Conservation (phyloP, 129 eudicot species). For the Rutidosis leptorrhynchoides region DNA sequence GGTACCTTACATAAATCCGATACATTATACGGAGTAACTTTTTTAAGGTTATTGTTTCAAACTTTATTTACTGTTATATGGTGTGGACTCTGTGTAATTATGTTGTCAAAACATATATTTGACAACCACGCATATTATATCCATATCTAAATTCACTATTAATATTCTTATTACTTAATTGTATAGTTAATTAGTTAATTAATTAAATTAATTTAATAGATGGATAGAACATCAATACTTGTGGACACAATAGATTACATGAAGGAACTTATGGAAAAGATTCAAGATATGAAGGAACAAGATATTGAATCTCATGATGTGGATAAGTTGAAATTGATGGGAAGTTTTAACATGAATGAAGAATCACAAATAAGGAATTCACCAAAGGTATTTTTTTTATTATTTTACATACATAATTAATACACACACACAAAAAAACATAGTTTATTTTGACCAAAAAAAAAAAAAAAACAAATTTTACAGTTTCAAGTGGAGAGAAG, state of each 20-base stretch:
- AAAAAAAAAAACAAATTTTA: neutral
- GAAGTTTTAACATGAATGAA: conserved; percentile 46
- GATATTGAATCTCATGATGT: conserved; percentile 17
- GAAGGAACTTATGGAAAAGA: conserved; percentile 69
- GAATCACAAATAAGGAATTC: conserved; percentile 53
- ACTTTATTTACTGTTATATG: too few relatives aligned
- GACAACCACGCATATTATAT: neutral
- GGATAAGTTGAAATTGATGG: conserved; percentile 33
- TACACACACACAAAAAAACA: conserved; percentile 2
- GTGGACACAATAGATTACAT: conserved; percentile 85
- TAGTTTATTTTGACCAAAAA: neutral
- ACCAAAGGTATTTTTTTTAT: conserved; percentile 50
- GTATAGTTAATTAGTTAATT: too few relatives aligned
- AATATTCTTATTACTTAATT: too few relatives aligned
- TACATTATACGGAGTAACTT: neutral
- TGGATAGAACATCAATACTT: conserved; percentile 93
- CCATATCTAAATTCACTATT: neutral
- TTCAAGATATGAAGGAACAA: conserved; percentile 48
- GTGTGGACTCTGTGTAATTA: too few relatives aligned
- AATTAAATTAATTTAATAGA: conserved; percentile 34
- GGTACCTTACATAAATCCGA: conserved; percentile 29
- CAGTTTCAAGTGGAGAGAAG: conserved; percentile 74
- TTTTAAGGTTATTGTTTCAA: too few relatives aligned
- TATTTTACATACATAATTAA: neutral
- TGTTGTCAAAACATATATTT: too few relatives aligned